Conservation (phyloP, 345 rosid species). For the Ceriops decandra region DNA sequence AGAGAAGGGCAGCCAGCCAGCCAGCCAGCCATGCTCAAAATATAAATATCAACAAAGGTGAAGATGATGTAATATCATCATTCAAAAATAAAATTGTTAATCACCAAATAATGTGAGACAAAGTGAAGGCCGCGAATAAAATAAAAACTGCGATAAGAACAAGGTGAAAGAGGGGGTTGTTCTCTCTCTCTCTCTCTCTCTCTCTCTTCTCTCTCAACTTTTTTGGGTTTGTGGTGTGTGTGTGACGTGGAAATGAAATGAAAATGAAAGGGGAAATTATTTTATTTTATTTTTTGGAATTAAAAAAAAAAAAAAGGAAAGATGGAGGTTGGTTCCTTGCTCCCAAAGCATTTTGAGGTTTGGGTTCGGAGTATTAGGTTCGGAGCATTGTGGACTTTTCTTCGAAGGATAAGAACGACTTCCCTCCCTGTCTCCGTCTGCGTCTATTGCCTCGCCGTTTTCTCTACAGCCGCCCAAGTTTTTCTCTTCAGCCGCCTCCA, state of each 20-base stretch:
- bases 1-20: too few species aligned
- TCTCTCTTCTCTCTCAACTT: too few species aligned
- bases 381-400: constrained; percentile 34
- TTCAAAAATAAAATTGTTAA: background rate
- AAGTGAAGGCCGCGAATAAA: background rate
- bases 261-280: background rate
- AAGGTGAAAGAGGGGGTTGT: background rate
- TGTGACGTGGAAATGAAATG: too few species aligned
- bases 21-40: background rate
- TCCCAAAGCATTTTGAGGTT: constrained; percentile 28
- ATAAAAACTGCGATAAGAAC: background rate
- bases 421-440: background rate
- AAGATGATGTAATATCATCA: too few species aligned
- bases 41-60: too few species aligned
- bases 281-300: too few species aligned
- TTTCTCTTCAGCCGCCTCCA: constrained; percentile 24
- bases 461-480: constrained; percentile 3
- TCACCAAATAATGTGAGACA: background rate
- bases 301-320: background rate
- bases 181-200: too few species aligned
- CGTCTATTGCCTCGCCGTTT: constrained; percentile 12
- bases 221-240: too few species aligned
- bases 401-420: constrained; percentile 61
- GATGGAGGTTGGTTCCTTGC: constrained; percentile 6
- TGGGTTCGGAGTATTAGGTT: constrained; percentile 36